Evolutionary conservation across 345 rosid genomes (phyloP).

Genomic region (Reutealis trisperma): DNA sequence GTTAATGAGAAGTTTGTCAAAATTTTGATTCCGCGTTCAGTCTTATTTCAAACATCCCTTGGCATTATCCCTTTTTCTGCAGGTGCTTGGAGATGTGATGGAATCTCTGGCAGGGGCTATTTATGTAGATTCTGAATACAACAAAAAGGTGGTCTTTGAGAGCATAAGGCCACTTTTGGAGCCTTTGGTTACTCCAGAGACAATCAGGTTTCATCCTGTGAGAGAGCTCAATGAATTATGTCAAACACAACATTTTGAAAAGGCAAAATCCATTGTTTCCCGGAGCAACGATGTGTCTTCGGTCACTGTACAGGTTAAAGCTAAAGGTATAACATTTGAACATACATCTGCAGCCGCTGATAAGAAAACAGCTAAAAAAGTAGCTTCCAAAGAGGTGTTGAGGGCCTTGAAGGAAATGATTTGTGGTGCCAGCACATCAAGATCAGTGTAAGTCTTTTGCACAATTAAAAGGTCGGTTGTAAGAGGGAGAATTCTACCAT

Average conservation of each 20-base stretch:
- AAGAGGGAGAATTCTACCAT: too few species aligned
- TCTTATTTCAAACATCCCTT: not conserved
- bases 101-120: constrained; percentile 94
- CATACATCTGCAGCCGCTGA: constrained; percentile 46
- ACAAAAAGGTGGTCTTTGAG: constrained; percentile 54
- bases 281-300: constrained; percentile 26
- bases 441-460: not conserved
- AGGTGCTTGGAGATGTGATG: constrained; percentile 90
- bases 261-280: constrained; percentile 15
- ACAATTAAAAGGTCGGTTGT: too few species aligned
- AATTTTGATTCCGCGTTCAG: not conserved
- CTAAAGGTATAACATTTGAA: constrained; percentile 36
- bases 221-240: constrained; percentile 62
- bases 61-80: not conserved
- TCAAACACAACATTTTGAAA: constrained; percentile 40
- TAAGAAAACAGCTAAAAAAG: constrained; percentile 50
- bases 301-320: constrained; percentile 53
- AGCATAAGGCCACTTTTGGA: constrained; percentile 76
- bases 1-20: not conserved
- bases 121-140: constrained; percentile 70
- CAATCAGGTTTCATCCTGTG: constrained; percentile 60
- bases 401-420: constrained; percentile 41
- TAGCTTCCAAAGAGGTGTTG: constrained; percentile 63
- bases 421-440: not conserved
- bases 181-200: constrained; percentile 67